A percentile compares a stretch with the other conserved stretches of the same genome.
Conservation (phyloP, 768 basidiomycete species). For the Auriculariales sp. region DNA sequence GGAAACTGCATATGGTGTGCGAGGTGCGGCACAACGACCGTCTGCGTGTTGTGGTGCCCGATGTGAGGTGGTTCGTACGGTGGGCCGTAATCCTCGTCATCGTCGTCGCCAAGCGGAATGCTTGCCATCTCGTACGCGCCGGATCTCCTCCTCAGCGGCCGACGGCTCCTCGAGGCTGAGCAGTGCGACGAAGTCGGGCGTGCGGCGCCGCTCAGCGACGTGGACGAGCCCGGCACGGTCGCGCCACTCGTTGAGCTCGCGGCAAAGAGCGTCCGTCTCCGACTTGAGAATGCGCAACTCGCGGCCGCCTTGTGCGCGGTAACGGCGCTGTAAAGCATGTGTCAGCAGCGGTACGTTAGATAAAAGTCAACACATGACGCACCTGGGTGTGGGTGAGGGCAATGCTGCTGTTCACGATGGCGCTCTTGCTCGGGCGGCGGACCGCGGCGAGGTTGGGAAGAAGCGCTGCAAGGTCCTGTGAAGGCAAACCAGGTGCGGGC, state of each 20-base stretch:
- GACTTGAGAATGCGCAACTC: conserved; percentile 66
- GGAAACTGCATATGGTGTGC: background rate
- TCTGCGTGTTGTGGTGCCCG: no score
- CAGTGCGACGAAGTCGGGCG: conserved; percentile 42
- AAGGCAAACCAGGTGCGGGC: no score
- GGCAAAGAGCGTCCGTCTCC: conserved; percentile 76
- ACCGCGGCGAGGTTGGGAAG: conserved; percentile 84
- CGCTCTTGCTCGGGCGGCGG: conserved; percentile 88
- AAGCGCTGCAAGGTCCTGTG: conserved; percentile 83
- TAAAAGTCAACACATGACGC: no score
- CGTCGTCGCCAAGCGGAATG: background rate
- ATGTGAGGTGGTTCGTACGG: background rate
- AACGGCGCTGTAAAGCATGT: no score
- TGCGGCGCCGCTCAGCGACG: conserved; percentile 57
- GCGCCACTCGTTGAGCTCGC: conserved; percentile 91
- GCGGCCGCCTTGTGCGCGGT: conserved; percentile 65
- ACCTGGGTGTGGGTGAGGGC: conserved; percentile 72
- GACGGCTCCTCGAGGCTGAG: conserved; percentile 11
- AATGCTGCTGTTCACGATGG: conserved; percentile 93
- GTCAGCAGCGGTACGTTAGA: no score
- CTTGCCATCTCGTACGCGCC: conserved; percentile 8
- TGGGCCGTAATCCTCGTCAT: conserved; percentile 3
- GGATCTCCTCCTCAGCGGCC: conserved; percentile 12
- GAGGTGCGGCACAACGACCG: background rate
- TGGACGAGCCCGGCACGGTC: conserved; percentile 55